These are phyloP conservation scores for Diutina siamensis DNA, from an alignment of 1,139 yeast species.

Conservation along the genomic window DNA sequence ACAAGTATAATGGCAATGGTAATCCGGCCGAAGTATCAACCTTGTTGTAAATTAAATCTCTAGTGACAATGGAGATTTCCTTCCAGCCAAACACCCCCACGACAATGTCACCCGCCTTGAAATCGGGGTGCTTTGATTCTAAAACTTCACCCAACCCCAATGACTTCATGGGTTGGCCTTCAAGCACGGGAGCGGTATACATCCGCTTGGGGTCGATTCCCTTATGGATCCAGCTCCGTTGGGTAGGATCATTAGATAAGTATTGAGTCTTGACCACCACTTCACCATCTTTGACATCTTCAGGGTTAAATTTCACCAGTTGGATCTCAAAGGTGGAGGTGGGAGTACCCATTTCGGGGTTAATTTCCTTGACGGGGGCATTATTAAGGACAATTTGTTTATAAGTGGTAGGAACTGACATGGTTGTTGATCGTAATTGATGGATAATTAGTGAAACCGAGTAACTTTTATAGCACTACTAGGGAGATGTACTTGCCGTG, in stretches of 20 bases:
- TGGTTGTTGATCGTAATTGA: not conserved
- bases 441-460: not conserved
- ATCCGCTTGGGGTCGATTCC: slow-evolving; percentile 27
- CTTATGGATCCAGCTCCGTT: slow-evolving; percentile 47
- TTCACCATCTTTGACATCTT: slow-evolving; percentile 28
- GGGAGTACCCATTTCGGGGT: slow-evolving; percentile 16
- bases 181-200: slow-evolving; percentile 35
- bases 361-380: slow-evolving; percentile 13
- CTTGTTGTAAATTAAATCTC: slow-evolving; percentile 12
- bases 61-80: slow-evolving; percentile 20
- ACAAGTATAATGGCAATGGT: slow-evolving; percentile 17
- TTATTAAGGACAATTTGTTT: slow-evolving; percentile 12
- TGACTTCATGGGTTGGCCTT: slow-evolving; percentile 39
- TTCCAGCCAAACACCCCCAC: slow-evolving; percentile 28
- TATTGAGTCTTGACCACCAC: slow-evolving; percentile 35
- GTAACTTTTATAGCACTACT: too few species aligned
- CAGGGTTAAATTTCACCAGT: slow-evolving; percentile 12
- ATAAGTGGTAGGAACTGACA: not conserved
- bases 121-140: slow-evolving; percentile 28
- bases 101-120: slow-evolving; percentile 33
- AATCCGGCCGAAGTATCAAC: slow-evolving; percentile 11
- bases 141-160: slow-evolving; percentile 39
- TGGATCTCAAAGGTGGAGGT: slow-evolving; percentile 25
- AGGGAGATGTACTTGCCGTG: too few species aligned
- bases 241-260: slow-evolving; percentile 60